Conservation (phyloP, 768 basidiomycete genomes). For the Pleurotus salmoneostramineus region DNA sequence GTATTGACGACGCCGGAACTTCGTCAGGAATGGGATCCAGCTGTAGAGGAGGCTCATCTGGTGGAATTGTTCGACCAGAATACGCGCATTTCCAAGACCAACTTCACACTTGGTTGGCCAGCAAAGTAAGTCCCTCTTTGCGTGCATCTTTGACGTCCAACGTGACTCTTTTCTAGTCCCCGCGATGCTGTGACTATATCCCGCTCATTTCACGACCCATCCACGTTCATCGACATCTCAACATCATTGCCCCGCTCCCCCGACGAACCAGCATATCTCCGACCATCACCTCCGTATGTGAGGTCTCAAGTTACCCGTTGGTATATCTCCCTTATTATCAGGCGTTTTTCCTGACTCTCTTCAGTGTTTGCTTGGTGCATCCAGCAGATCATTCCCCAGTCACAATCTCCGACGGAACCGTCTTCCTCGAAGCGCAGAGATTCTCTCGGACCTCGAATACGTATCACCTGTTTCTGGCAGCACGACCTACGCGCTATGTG, state of each 20-base stretch:
- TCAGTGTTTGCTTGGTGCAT: constrained; percentile 91
- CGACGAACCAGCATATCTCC: constrained; percentile 88
- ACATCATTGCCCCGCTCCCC: constrained; percentile 90
- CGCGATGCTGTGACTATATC: constrained; percentile 94
- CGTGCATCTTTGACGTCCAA: constrained; percentile 2
- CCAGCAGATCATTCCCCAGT: constrained; percentile 52
- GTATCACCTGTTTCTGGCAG: constrained; percentile 93
- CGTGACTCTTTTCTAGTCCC: constrained; percentile 49
- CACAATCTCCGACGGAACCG: constrained; percentile 20
- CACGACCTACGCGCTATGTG: constrained; percentile 88
- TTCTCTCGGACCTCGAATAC: constrained; percentile 38
- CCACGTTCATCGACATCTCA: constrained; percentile 85
- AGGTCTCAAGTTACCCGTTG: constrained; percentile 78
- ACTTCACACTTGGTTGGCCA: constrained; percentile 94
- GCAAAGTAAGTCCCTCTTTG: constrained; percentile 66
- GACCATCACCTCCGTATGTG: constrained; percentile 90
- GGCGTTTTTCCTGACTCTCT: constrained; percentile 8
- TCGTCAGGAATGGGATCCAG: constrained; percentile 89
- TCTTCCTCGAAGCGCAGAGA: constrained; percentile 29
- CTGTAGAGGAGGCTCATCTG: constrained; percentile 79
- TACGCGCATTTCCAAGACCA: constrained; percentile 85
- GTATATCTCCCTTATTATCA: constrained; percentile 18
- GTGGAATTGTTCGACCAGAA: constrained; percentile 84
- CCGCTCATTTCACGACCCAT: constrained; percentile 73
- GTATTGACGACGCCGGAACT: constrained; percentile 84